These are phyloP conservation scores for Amorphotheca resinae DNA, from an alignment of 495 filamentous ascomycete species.

Conservation along the genomic window DNA sequence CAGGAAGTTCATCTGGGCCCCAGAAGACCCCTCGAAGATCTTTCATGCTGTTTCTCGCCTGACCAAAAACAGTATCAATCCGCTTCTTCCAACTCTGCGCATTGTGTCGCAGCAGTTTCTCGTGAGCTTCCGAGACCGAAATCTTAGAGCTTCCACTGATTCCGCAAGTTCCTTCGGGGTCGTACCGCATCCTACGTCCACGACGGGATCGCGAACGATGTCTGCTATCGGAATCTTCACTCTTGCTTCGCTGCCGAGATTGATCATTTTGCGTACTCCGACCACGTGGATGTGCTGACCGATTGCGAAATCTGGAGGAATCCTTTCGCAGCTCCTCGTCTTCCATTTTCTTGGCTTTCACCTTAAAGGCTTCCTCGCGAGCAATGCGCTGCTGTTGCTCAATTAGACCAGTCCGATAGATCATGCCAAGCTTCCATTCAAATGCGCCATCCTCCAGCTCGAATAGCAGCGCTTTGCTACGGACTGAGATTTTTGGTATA, in stretches of 20 bases:
- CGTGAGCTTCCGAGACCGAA: constrained; percentile 58
- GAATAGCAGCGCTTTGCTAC: constrained; percentile 70
- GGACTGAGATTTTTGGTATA: constrained; percentile 71
- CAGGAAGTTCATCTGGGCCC: constrained; percentile 68
- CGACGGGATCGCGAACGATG: constrained; percentile 17
- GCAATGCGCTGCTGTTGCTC: constrained; percentile 85
- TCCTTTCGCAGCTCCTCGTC: constrained; percentile 48
- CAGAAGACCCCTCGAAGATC: constrained; percentile 73
- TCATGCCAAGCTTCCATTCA: constrained; percentile 89
- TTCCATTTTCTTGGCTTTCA: constrained; percentile 75
- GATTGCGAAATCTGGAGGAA: constrained; percentile 30
- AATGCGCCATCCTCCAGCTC: constrained; percentile 94
- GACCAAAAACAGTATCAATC: constrained; percentile 62
- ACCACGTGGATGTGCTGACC: constrained; percentile 36
- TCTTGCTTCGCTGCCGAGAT: constrained; percentile 38
- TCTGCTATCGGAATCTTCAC: constrained; percentile 26
- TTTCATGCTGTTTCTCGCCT: constrained; percentile 59
- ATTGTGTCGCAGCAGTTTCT: constrained; percentile 66
- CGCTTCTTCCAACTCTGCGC: constrained; percentile 85
- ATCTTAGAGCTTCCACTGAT: constrained; percentile 59
- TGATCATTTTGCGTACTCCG: constrained; percentile 23
- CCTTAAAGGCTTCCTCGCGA: constrained; percentile 74
- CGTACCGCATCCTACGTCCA: constrained; percentile 41
- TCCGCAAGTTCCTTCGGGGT: constrained; percentile 57
- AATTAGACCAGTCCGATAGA: constrained; percentile 75